Conservation (phyloP, 768 basidiomycete species). For the Tricholoma sp. region DNA sequence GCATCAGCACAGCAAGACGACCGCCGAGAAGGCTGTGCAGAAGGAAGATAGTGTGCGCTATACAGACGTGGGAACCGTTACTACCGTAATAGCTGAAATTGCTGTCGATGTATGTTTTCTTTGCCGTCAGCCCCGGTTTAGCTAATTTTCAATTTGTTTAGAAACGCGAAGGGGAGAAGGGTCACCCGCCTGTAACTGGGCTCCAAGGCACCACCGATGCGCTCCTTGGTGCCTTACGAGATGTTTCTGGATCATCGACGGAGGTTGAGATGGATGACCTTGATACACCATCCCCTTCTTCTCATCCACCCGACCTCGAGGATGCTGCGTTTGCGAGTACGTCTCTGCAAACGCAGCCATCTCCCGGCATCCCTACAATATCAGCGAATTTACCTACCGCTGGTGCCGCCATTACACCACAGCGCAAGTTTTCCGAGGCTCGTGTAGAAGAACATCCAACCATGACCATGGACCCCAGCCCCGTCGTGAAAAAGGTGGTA, state of each 20-base stretch:
- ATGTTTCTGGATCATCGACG: neutral
- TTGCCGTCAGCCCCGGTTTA: too few relatives aligned
- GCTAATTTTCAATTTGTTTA: neutral
- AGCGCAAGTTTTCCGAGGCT: neutral
- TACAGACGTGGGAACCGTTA: neutral
- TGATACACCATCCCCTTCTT: neutral
- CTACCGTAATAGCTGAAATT: neutral
- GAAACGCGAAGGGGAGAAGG: neutral
- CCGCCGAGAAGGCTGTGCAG: neutral
- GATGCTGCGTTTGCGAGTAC: neutral
- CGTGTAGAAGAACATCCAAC: neutral
- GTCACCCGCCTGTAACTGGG: too few relatives aligned
- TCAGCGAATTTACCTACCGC: neutral
- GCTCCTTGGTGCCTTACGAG: neutral
- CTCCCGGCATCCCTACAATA: neutral
- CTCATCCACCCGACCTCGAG: neutral
- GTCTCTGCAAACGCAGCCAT: neutral
- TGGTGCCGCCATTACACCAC: neutral
- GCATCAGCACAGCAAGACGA: neutral
- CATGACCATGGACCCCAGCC: neutral
- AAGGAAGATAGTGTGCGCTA: neutral
- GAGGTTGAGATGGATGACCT: neutral
- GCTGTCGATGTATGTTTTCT: neutral
- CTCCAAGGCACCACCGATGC: neutral
- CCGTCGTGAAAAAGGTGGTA: constrained; percentile 13